Evolutionary conservation across 371 early-diverging fungal genomes (phyloP), one percentile per base, ranked within the genome.

Genomic region (Nematocida sp.): DNA sequence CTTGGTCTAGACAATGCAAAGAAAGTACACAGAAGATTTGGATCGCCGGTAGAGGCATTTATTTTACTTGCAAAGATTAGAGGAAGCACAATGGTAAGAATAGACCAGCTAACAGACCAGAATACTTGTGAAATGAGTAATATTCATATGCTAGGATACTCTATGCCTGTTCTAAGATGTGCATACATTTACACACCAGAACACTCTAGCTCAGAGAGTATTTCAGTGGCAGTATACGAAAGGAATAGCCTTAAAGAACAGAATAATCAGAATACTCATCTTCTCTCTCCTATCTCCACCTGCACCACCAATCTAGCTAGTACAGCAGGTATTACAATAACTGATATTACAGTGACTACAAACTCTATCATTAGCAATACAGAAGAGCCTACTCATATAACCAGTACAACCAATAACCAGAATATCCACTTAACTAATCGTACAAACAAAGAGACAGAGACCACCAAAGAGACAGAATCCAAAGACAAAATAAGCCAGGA

Each of bases 51-150:
- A 25, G 83, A 84, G 54, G 63, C 80, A 11, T 51, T 82, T 41
- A 65, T 84, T 31, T 67, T 84, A 21, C 74, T 70, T 3, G 77
- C 77, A 74, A 70, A 65, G 25, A 76, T 84, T n/a, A 79, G 51
- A 54, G 80, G 80, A 2, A 64, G 77, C 19, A 47, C 80, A 38
- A 19, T 81, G 7, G 38, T 82, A 23, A 15, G 76, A 34, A 64
- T 84, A 27, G 34, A 51, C 55, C 47, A 77, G 37, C 31, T 60
- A 53, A 21, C n/a, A n/a, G n/a, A 52, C 17, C 40, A 49, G 21
- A 34, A 38, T 46, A 53, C 55, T 15, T 3, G 9, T 4, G 29
- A 63, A 37, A 51, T 61, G 38, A 38, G 52, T 23, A 35, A 38
- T 41, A 62, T 78, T 4, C 43, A 60, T 4, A 64, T 43, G 7